Evolutionary conservation across 2,329 filamentous ascomycete species (phyloP), one percentile per base, ranked within the genome.

Genomic region (Pezicula carpinea): DNA sequence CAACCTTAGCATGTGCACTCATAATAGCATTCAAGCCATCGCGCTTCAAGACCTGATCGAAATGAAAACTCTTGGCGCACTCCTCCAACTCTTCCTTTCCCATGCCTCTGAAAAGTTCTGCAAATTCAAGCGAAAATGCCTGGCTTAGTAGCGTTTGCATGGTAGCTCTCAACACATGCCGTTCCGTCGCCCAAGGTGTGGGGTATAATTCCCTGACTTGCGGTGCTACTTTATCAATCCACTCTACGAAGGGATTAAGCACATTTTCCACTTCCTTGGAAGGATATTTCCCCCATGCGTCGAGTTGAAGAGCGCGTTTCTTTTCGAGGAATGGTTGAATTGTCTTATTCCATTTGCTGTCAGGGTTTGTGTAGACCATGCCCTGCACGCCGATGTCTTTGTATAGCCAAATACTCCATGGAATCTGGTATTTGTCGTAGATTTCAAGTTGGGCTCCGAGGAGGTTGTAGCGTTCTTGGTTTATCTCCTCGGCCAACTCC

Each of bases 371-470:
- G 48, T 75, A 70, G 1, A 75, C 65, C 74, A 79, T 77, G 6
- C 74, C 76, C 57, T 77, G 74, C 40, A 74, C 69, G 0, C 75
- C 74, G 32, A 79, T 70, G 50, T 79, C 75, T 56, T 79, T 79
- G 63, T 77, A 79, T 0, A 76, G 61, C 75, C 75, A 79, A 54
- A 82, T 82, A 8, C 66, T 74, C 79, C 79, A 82, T 1, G 58
- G 50, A 40, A 75, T 74, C 41, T 68, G 59, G 53, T 74, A 60
- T 59, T 72, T 69, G 46, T 73, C 70, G 56, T 79, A 79, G 41
- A 79, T 72, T 21, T 63, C 61, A 33, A 78, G 60, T 55, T 74
- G 71, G 19, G 69, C 64, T 18, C 68, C 67, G 5, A 74, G 62
- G 19, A 75, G 61, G 22, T 68, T 64, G 52, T 71, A 71, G 4